Evolutionary conservation across 2,329 filamentous ascomycete species (phyloP), one percentile per base, ranked within the genome.

Genomic region (Hirsutella rhossiliensis): DNA sequence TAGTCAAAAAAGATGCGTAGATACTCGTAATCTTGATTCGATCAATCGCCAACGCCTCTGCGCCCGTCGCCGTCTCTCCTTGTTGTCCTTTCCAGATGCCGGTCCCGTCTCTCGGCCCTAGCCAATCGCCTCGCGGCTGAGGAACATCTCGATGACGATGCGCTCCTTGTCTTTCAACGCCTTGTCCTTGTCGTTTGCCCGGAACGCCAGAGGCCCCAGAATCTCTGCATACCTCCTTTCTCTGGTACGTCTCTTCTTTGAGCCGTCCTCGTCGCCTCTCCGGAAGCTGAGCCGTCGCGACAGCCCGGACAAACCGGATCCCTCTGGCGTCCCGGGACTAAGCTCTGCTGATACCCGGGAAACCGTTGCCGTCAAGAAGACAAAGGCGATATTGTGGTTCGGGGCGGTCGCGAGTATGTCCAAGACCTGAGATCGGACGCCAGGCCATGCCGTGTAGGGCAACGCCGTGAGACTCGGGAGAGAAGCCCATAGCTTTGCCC

Each of bases 351-450:
- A 65, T 1, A 76, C 63, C 4, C 71, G 68, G 2, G 70, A 64
- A 1, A 96, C 71, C 63, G 88, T 89, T 9, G 85, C 80, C 0
- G 83, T 87, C 15, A 96, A 67, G 50, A 96, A 88, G 2, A 94
- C 84, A 56, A 96, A 94, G 0, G 84, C 84, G 44, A 95, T 89
- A 57, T 87, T 92, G 63, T 94, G 84, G 41, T 82, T 82, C 0
- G 87, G 84, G 0, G 78, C 73, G 2, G 75, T 68, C 0, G 82
- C 75, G 2, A 96, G 72, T 2, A 82, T 73, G 51, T 96, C 89
- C 5, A 95, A 75, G 2, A 92, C 60, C 3, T 64, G 56, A 0
- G 62, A 63, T 56, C 75, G 77, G 51, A 68, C 63, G 32, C 74
- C 64, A 18, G 57, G 44, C 58, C 59, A 63, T 2, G 54, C 50